A percentile compares a stretch with the other conserved stretches of the same genome.
Evolutionary conservation across 352 stramenopile genomes (phyloP).

Genomic region (Thraustotheca clavata): DNA sequence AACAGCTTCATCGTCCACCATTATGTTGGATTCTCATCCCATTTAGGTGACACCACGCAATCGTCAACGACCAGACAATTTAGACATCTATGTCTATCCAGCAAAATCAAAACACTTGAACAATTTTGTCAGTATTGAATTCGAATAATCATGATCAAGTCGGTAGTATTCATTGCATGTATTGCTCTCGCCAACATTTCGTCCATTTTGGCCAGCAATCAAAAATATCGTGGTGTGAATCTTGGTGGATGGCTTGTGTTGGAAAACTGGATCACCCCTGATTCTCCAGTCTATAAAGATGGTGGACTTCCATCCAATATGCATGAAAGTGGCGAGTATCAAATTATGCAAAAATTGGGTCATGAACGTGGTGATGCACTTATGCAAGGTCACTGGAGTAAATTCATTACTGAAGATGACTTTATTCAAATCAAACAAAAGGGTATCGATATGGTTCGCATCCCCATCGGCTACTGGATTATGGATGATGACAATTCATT

Average conservation of each 20-base stretch:
- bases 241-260: conserved; percentile 31
- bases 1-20: too few species aligned
- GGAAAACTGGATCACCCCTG: conserved; percentile 30
- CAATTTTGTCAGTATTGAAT: not conserved
- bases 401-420: conserved; percentile 16
- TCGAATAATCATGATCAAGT: not conserved
- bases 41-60: too few species aligned
- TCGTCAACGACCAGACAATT: too few species aligned
- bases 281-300: conserved; percentile 24
- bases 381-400: not conserved
- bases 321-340: conserved; percentile 21
- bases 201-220: not conserved
- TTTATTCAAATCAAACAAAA: conserved; percentile 11
- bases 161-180: not conserved
- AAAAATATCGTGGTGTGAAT: conserved; percentile 26
- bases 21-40: too few species aligned
- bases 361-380: not conserved
- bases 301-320: not conserved
- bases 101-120: too few species aligned
- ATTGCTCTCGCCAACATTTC: conserved; percentile 1
- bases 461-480: conserved; percentile 23
- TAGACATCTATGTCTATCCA: too few species aligned
- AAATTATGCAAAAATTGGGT: conserved; percentile 12
- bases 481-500: not conserved
- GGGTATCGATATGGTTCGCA: conserved; percentile 26